These are phyloP conservation scores for Apiospora sp. DNA, from an alignment of 2,329 filamentous ascomycete genomes.

Conservation along the genomic window DNA sequence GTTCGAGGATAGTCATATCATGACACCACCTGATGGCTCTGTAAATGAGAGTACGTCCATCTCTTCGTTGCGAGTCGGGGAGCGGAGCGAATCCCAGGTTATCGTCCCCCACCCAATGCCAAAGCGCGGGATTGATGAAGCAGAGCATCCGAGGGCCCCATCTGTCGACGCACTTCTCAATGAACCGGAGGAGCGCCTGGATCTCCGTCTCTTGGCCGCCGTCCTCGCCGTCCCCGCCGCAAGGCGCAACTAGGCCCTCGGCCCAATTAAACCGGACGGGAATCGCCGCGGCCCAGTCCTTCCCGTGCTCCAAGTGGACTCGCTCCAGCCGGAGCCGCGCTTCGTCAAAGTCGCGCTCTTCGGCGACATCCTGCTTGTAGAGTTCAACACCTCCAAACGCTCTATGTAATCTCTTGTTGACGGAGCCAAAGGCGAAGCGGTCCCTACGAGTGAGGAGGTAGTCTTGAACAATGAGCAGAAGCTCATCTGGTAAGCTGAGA, in stretches of 20 bases:
- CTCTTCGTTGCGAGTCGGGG: not conserved
- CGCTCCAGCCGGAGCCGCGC: not conserved
- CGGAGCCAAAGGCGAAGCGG: not conserved
- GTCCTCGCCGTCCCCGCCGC: not conserved
- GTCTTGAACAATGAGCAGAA: not conserved
- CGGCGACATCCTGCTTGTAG: not conserved
- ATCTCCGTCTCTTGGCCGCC: not conserved
- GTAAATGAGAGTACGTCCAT: not conserved
- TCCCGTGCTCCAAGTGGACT: not conserved
- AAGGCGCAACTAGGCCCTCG: not conserved
- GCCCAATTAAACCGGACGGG: not conserved
- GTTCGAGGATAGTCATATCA: not conserved
- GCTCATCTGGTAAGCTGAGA: not conserved
- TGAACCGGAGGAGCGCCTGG: not conserved
- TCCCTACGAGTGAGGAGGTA: not conserved
- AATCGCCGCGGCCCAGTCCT: not conserved
- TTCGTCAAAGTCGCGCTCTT: not conserved
- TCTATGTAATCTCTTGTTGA: not conserved
- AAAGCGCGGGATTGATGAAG: not conserved
- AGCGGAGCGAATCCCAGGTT: not conserved
- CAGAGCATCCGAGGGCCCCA: not conserved
- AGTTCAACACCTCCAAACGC: not conserved
- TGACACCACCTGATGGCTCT: not conserved
- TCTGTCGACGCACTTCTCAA: not conserved
- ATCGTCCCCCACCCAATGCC: not conserved